Base-by-base conservation (phyloP, 2,329 filamentous ascomycete genomes). In the Dactylellina cionopaga region DNA sequence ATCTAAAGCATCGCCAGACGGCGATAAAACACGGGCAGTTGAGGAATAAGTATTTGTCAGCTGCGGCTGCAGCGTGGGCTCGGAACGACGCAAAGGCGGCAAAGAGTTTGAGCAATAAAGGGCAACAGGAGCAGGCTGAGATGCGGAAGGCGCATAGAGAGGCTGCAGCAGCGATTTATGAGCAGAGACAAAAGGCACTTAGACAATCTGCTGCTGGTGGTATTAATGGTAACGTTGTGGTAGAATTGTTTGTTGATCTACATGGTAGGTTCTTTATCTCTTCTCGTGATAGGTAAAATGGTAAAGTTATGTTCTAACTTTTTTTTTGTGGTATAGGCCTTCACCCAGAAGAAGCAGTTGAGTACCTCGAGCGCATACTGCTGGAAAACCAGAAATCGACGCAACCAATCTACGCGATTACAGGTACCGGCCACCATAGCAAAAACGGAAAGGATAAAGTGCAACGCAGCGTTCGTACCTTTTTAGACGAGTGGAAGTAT, bases 381-480 rank as follows among this genome's bases (percentile, higher is more conserved):
- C 84, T 93, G 74, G 92, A 96, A 78, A 95, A 97, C 78, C 86
- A 85, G 75, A 85, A 87, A 75, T 88, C 90, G 76, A 85, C 85
- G 33, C 86, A 88, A 19, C 91, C 94, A 1, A 86, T 99, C 41
- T 99, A 98, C 79, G 93, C 93, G 76, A 98, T 99, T 79, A 97
- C 93, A 0, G 95, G 95, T 44, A 98, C 94, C 0, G 95, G 94
- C 2, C 93, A 98, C 78, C 95, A 99, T 81, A 96, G 92, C 80
- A 98, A 98, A 84, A 97, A 97, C 79, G 94, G 95, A 77, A 98
- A 98, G 80, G 95, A 99, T 81, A 99, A 99, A 82, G 92, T 99
- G 33, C 94, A 94, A 79, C 96, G 96, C 82, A 92, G 93, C 1
- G 89, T 98, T 74, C 89, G 95, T 60, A 88, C 87, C 76, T 98